Evolutionary conservation across 2,329 filamentous ascomycete species (phyloP).

Genomic region (Beauveria rudraprayagi): DNA sequence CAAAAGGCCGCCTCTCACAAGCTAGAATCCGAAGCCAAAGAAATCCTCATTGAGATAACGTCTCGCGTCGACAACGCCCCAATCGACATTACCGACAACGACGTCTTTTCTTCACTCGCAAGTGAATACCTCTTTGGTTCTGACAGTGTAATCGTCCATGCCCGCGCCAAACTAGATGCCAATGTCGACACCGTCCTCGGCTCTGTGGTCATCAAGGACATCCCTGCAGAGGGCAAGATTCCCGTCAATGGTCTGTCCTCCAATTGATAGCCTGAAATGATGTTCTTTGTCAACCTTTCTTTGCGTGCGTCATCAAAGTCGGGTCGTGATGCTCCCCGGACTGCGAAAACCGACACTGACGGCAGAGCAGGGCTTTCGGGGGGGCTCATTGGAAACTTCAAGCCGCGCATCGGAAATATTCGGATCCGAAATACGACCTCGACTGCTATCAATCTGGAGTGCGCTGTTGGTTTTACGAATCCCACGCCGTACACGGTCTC

Average conservation of each 20-base stretch:
- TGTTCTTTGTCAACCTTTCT: not conserved
- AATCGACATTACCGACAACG: constrained; percentile 70
- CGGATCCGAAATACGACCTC: constrained; percentile 64
- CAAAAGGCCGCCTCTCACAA: constrained; percentile 75
- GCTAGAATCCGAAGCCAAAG: constrained; percentile 46
- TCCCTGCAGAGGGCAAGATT: constrained; percentile 79
- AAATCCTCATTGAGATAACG: constrained; percentile 61
- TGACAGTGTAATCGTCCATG: constrained; percentile 59
- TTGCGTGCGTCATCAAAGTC: not conserved
- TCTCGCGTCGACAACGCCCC: constrained; percentile 73
- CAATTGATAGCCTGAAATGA: constrained; percentile 31
- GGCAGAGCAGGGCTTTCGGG: constrained; percentile 46
- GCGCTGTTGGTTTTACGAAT: constrained; percentile 77
- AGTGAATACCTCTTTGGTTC: constrained; percentile 70
- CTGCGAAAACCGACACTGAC: constrained; percentile 6
- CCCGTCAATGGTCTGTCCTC: constrained; percentile 87
- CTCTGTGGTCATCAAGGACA: constrained; percentile 67
- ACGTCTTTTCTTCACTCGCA: constrained; percentile 74
- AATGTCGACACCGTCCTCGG: constrained; percentile 76
- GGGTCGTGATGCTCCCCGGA: not conserved
- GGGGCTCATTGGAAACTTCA: constrained; percentile 38
- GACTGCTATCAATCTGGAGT: constrained; percentile 62
- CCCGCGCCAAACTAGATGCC: constrained; percentile 76
- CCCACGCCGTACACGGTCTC: constrained; percentile 77
- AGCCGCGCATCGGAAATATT: constrained; percentile 62